A percentile compares a stretch with the other conserved stretches of the same genome.
These are phyloP conservation scores for Musa schizocarpa DNA, from an alignment of 176 grass and related monocot species.

Conservation along the genomic window DNA sequence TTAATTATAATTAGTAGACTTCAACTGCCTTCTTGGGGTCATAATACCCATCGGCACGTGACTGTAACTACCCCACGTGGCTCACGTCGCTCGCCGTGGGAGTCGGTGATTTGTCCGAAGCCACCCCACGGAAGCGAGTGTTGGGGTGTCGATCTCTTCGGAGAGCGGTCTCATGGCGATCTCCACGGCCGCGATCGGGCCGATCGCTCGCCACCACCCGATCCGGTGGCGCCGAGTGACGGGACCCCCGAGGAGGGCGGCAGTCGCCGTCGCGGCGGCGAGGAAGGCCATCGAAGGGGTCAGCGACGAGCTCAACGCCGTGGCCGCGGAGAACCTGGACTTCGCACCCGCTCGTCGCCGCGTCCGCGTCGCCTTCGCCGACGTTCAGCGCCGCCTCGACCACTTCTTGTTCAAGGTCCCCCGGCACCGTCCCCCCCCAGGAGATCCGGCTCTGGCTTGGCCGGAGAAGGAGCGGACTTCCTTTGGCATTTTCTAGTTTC, in stretches of 20 bases:
- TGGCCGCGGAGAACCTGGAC: slow-evolving; percentile 64
- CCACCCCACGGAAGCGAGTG: too few species aligned
- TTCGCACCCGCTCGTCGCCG: slow-evolving; percentile 75
- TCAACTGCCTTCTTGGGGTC: too few species aligned
- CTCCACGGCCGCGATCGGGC: not conserved
- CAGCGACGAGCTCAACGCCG: slow-evolving; percentile 54
- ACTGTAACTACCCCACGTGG: too few species aligned
- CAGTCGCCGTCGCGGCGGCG: not conserved
- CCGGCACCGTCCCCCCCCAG: not conserved
- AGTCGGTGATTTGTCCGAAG: too few species aligned
- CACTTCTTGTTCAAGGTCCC: slow-evolving; percentile 88
- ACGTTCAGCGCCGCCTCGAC: slow-evolving; percentile 63
- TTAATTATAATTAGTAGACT: too few species aligned
- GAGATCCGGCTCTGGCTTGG: not conserved
- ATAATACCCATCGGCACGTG: too few species aligned
- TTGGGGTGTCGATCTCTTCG: too few species aligned
- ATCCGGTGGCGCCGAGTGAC: not conserved
- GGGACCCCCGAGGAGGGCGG: not conserved
- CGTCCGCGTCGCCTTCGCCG: slow-evolving; percentile 48
- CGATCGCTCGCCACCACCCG: not conserved
- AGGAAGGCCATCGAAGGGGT: slow-evolving; percentile 41
- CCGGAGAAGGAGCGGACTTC: not conserved
- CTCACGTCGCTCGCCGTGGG: too few species aligned
- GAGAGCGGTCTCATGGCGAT: not conserved
- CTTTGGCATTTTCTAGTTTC: not conserved